Evolutionary conservation across 1,284 basidiomycete genomes (phyloP), one percentile per base, ranked within the genome.

Genomic region (Ceratobasidium sp.): DNA sequence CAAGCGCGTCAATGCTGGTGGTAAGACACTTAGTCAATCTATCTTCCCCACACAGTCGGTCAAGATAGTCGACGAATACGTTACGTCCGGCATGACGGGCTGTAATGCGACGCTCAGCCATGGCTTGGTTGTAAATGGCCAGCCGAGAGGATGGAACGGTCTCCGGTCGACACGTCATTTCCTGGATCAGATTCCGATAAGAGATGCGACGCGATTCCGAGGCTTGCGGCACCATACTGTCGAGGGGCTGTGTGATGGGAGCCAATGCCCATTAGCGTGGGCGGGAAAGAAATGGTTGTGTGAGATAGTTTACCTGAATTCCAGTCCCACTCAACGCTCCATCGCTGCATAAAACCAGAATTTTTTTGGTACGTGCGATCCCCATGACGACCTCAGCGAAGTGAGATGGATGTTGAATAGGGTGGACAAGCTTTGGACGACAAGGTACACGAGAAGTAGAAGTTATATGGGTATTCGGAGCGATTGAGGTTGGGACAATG

Each of bases 1-100:
- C 64, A 1, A 50, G 2, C 0, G 29, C 64, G 25, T 68, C 64
- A 23, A 68, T 56, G 33, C 53, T 50, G 1, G 54, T 56, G 4
- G 64, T 56, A 1, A 68, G 4, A 13, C 29, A 46, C 13, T 4
- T 9, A 2, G 21, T 42, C 42, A 68, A n/a, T 21, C 23, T n/a
- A 19, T 16, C 62, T n/a, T 54, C 27, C 14, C 19, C 16, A 36
- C 23, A n/a, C 33, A 30, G 2, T 11, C 42, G 14, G 16, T 14
- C 8, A 19, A 56, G 36, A 16, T 42, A 64, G 13, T 42, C 36
- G 3, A 41, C 14, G 25, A 52, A 23, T 9, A 2, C 7, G 5
- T 19, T 41, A 3, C 9, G 5, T 8, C 16, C 13, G 5, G 23
- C 21, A 13, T 23, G n/a, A 6, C 62, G 62, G 0, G 41, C 52